Base-by-base conservation (phyloP, 1,284 basidiomycete species). In the Abortiporus biennis region DNA sequence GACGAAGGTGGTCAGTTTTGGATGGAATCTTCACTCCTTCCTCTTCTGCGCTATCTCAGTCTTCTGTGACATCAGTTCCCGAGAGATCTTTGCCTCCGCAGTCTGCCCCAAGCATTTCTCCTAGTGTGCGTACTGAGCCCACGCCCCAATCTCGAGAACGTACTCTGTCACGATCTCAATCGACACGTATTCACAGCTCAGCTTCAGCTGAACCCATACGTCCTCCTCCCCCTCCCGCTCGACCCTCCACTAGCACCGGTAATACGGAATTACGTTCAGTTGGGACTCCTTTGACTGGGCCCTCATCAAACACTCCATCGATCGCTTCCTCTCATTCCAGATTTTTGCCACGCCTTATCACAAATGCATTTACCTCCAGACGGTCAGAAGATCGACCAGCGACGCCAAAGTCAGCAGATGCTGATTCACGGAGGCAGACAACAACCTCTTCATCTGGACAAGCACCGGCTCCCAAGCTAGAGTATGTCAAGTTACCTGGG, bases 401-500 rank as follows among this genome's bases (percentile, higher is more conserved):
- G 4, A 40, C 61, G n/a, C 56, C 68, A 25, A 52, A 52, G 19
- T 39, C 43, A 3, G 23, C 46, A 3, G 55, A 55, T 24, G 31
- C 32, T 13, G 57, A 57, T 22, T 38, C 46, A 4, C 50, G 54
- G 24, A 54, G 35, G 27, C 40, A 45, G 3, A 23, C 40, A 2
- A 45, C 45, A 11, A 32, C 53, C 4, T 40, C 50, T 4, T 43
- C 52, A 8, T 50, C 56, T 8, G 46, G 70, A 12, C 76, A 75
- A 46, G 66, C 76, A 3, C 80, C 85, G n/a, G 79, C 86, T 4
- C 85, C 86, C 2, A 90, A 90, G 58, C 61, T 92, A 34, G 89
- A 92, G 58, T 92, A 91, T 55, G 84, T 92, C 47, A 92, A 92
- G 62, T 71, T 92, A 6, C 89, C 90, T 5, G 84, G 89, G n/a